Percentiles rank a stretch among this genome's conserved stretches.
These are phyloP conservation scores for Tillandsia leiboldiana DNA, from an alignment of 176 grass and related monocot genomes.

Conservation along the genomic window DNA sequence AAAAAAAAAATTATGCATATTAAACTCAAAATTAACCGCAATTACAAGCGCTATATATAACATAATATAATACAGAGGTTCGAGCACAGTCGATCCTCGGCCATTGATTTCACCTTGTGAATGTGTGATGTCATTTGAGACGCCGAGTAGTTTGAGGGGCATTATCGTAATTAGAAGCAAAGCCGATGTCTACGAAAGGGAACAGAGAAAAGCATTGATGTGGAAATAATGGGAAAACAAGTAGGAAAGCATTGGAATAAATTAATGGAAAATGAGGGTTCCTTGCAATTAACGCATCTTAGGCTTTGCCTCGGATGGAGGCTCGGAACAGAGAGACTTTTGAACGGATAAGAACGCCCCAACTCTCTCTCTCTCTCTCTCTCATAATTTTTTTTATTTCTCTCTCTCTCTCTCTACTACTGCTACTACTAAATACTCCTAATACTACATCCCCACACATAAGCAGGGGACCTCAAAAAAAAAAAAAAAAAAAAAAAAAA, in stretches of 20 bases:
- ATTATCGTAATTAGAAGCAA: not conserved
- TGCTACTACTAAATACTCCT: conserved; percentile 4
- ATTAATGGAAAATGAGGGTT: not conserved
- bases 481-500: too few species aligned
- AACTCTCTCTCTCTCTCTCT: conserved; percentile 6
- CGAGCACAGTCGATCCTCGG: too few species aligned
- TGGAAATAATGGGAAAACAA: not conserved
- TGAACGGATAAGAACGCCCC: conserved; percentile 43
- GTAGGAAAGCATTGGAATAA: not conserved
- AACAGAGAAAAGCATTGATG: not conserved
- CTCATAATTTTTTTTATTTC: not conserved
- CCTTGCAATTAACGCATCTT: conserved; percentile 22
- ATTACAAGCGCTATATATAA: too few species aligned
- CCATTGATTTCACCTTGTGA: too few species aligned
- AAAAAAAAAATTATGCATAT: too few species aligned
- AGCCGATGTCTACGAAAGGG: not conserved
- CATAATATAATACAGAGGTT: too few species aligned
- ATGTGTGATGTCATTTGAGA: too few species aligned
- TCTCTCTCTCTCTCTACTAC: not conserved
- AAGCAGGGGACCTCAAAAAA: too few species aligned
- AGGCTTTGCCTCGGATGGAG: not conserved
- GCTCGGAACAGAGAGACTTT: not conserved
- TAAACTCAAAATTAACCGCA: too few species aligned
- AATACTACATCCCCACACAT: not conserved
- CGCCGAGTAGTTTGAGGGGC: not conserved